A percentile compares a stretch with the other conserved stretches of the same genome.
Conservation (phyloP, 2,329 filamentous ascomycete genomes). For the Penicillium sp. region DNA sequence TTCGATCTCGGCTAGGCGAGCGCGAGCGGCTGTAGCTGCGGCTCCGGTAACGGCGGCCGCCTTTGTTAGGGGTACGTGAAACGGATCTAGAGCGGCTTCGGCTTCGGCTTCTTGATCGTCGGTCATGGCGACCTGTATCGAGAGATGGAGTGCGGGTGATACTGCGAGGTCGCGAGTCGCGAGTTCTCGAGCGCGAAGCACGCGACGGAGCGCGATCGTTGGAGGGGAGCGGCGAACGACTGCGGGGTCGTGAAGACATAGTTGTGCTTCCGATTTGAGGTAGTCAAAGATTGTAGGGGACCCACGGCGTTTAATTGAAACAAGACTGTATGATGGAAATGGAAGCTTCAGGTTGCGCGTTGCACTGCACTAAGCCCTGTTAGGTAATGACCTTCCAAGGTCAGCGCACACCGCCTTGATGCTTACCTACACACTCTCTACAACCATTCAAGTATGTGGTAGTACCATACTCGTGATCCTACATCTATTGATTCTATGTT, state of each 20-base stretch:
- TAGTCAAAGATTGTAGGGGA: neutral
- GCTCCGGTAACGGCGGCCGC: conserved; percentile 41
- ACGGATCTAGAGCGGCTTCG: conserved; percentile 26
- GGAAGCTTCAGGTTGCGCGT: neutral
- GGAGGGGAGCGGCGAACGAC: conserved; percentile 29
- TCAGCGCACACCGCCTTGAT: no score
- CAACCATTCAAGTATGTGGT: no score
- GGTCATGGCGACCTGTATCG: conserved; percentile 20
- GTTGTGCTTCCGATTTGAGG: neutral
- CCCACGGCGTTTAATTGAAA: neutral
- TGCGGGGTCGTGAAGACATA: conserved; percentile 31
- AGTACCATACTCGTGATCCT: no score
- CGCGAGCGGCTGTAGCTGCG: conserved; percentile 27
- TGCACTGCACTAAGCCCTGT: neutral
- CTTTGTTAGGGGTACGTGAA: conserved; percentile 41
- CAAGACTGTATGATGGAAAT: neutral
- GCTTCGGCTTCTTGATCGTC: conserved; percentile 23
- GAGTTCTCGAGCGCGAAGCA: conserved; percentile 36
- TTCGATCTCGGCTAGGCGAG: conserved; percentile 26
- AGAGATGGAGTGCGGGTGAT: conserved; percentile 29
- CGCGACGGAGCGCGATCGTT: conserved; percentile 26
- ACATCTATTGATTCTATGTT: no score
- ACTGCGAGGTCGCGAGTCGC: conserved; percentile 31
- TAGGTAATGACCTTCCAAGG: neutral
- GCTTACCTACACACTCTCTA: neutral